Conservation (phyloP, 768 basidiomycete genomes). For the Lentinula sp. region DNA sequence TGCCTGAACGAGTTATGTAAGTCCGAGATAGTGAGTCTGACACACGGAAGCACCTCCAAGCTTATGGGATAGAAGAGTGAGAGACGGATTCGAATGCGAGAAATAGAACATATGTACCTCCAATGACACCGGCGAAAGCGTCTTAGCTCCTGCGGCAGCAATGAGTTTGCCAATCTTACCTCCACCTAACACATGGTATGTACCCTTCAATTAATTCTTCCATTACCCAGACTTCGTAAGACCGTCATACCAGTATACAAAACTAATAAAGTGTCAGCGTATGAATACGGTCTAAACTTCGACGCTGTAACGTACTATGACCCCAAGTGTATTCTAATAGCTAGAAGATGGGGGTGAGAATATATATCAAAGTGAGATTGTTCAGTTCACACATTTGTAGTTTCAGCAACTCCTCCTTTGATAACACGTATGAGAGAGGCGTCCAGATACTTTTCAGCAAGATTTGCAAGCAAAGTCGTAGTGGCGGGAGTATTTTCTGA, state of each 20-base stretch:
- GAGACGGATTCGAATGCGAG: background rate
- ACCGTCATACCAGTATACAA: slow-evolving; percentile 50
- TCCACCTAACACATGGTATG: background rate
- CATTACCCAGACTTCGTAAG: background rate
- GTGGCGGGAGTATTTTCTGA: slow-evolving; percentile 61
- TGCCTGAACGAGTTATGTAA: slow-evolving; percentile 12
- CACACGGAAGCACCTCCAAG: slow-evolving; percentile 34
- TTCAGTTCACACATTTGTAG: slow-evolving; percentile 36
- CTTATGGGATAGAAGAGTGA: slow-evolving; percentile 19
- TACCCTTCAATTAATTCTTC: background rate
- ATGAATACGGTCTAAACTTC: background rate
- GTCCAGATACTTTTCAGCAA: slow-evolving; percentile 75
- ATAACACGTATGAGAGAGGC: slow-evolving; percentile 57
- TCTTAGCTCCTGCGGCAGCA: slow-evolving; percentile 69
- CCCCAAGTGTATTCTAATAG: slow-evolving; percentile 70
- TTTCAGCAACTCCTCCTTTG: slow-evolving; percentile 62
- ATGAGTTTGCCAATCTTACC: slow-evolving; percentile 63
- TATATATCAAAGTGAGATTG: slow-evolving; percentile 1
- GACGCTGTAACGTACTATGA: slow-evolving; percentile 29
- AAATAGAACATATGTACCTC: slow-evolving; percentile 30
- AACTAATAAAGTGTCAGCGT: slow-evolving; percentile 31
- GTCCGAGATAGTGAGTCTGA: background rate
- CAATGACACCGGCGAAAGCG: slow-evolving; percentile 60
- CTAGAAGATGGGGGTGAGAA: slow-evolving; percentile 25
- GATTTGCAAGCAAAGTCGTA: slow-evolving; percentile 54